Conservation (phyloP, 169 alveolate species). For the Babesia ovata region DNA sequence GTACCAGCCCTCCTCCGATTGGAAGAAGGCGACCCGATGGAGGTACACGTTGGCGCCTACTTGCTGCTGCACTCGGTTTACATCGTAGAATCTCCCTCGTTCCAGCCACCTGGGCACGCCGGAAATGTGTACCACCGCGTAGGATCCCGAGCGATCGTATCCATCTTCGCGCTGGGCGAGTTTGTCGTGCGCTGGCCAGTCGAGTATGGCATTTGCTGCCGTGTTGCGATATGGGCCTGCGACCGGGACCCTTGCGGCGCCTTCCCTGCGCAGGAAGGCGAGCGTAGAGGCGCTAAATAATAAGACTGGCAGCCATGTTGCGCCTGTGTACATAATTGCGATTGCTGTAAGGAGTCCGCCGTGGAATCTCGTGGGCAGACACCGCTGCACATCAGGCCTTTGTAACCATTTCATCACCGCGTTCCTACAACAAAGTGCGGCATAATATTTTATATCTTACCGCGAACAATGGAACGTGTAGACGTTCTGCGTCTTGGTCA, state of each 20-base stretch:
- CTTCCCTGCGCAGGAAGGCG: constrained; percentile 11
- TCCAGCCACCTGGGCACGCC: constrained; percentile 83
- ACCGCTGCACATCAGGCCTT: constrained; percentile 6
- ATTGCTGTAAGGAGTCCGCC: not conserved
- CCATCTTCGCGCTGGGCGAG: constrained; percentile 75
- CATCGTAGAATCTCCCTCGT: constrained; percentile 84
- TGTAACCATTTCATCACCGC: constrained; percentile 7
- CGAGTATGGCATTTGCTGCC: constrained; percentile 16
- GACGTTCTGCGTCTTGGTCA: constrained; percentile 22
- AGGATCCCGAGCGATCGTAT: constrained; percentile 80
- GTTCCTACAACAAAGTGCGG: not conserved
- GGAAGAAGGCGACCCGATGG: constrained; percentile 77
- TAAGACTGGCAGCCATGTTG: not conserved
- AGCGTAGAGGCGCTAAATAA: not conserved
- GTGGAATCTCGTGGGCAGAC: not conserved
- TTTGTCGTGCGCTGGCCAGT: constrained; percentile 82
- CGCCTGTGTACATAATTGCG: constrained; percentile 20
- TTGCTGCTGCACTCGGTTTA: constrained; percentile 78
- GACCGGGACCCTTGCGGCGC: not conserved
- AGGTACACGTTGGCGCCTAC: constrained; percentile 75
- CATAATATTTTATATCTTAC: not conserved
- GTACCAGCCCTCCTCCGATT: constrained; percentile 73
- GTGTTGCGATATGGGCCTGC: constrained; percentile 9
- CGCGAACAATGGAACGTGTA: constrained; percentile 22
- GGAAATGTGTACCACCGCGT: constrained; percentile 77